These are phyloP conservation scores for Rubus parviflorus DNA, from an alignment of 306 rosid species.

Conservation along the genomic window DNA sequence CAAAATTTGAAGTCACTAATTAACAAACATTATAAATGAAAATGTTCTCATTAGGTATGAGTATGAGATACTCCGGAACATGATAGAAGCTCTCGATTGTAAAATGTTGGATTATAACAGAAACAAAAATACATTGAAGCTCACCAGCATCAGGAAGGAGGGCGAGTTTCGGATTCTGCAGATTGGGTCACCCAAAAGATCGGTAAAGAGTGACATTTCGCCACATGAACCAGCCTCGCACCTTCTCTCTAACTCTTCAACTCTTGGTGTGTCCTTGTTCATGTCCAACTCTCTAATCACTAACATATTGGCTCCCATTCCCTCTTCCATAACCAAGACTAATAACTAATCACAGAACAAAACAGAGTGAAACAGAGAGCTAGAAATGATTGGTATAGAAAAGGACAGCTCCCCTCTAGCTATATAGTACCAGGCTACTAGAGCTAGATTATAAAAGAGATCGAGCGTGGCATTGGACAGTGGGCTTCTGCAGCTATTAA, in stretches of 20 bases:
- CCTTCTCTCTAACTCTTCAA: slow-evolving; percentile 61
- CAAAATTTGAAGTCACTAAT: neutral
- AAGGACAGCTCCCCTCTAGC: neutral
- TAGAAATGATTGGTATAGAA: neutral
- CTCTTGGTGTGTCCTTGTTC: slow-evolving; percentile 40
- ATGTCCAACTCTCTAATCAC: slow-evolving; percentile 47
- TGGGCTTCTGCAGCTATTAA: neutral
- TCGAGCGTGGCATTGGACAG: neutral
- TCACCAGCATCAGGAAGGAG: slow-evolving; percentile 80
- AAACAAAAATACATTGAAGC: neutral
- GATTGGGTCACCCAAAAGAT: slow-evolving; percentile 79
- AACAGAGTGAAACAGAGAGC: neutral
- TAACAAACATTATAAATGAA: neutral
- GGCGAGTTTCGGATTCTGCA: slow-evolving; percentile 88
- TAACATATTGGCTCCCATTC: neutral
- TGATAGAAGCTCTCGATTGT: neutral
- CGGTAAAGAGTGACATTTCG: slow-evolving; percentile 66
- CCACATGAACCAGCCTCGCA: slow-evolving; percentile 68
- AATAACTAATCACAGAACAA: neutral
- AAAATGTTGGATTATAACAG: neutral
- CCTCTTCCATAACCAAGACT: neutral
- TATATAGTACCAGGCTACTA: neutral
- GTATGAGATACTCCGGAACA: neutral
- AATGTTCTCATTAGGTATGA: neutral
- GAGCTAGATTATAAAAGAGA: neutral